Evolutionary conservation across 257 asterid species (phyloP), one percentile per base, ranked within the genome.

Genomic region (Petunia secreta): DNA sequence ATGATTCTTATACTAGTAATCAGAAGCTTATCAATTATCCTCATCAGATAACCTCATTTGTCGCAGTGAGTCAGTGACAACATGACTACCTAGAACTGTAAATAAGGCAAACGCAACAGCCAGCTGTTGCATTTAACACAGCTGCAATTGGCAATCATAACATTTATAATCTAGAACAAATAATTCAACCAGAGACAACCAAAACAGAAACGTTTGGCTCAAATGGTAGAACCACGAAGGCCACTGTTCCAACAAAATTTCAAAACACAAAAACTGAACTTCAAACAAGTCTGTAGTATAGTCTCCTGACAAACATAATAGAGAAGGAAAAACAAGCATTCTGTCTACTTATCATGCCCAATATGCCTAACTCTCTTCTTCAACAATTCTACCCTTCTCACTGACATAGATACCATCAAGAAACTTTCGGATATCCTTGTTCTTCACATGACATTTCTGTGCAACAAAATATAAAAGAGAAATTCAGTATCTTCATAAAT

Each of bases 381-480:
- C 62, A 1, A 6, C 78, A 73, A 73, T 73, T 50, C 15, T 34
- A 52, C 78, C 78, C 78, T 73, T 73, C 78, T 73, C 78, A 36
- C 78, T 73, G 78, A 73, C 62, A 25, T 73, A 73, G 78, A 73
- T 73, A 73, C 78, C 78, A 11, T 73, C 78, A 73, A 73, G 78
- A 73, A 73, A 73, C 78, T 73, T 73, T 11, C 78, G 78, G 78
- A 73, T 73, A 73, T 73, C 78, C 78, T 73, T 73, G 46, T 73
- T 73, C 78, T 73, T 73, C 78, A 73, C 78, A 50, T 73, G 78
- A 62, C 78, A 73, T 73, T 73, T 73, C 78, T 73, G 78, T 73
- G 37, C 43, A 73, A 50, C 6, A 71, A 48, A 11, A 69, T 46
- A 48, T 3, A 34, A 11, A 2, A 73, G 5, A 10, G 1, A 73